Percentiles rank a stretch among this genome's conserved stretches.
phyloP scores from a whole-genome alignment of 2,329 filamentous ascomycete species.

The Xylaria sp. region DNA sequence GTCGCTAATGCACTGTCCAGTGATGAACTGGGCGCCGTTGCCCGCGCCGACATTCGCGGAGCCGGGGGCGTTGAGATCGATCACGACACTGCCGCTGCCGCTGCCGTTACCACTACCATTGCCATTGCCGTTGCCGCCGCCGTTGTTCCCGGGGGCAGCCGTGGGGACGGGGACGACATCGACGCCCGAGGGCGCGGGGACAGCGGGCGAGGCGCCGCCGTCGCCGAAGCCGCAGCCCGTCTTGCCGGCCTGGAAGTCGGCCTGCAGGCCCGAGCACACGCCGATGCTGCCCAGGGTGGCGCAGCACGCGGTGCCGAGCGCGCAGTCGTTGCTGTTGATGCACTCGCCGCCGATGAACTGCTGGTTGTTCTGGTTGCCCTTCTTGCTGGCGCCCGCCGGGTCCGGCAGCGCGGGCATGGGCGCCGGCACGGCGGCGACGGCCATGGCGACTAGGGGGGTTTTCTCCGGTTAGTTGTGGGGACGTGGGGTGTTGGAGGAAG shows the following conservation, averaged over 20 bases:
- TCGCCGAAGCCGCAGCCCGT: constrained; percentile 38
- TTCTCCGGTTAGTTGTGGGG: constrained; percentile 18
- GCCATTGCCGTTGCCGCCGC: neutral
- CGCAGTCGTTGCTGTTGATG: constrained; percentile 37
- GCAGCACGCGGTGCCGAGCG: constrained; percentile 35
- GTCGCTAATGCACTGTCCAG: constrained; percentile 38
- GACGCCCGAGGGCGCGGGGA: too few species aligned
- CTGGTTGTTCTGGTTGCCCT: constrained; percentile 35
- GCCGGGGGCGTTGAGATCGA: constrained; percentile 30
- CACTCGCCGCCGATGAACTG: constrained; percentile 42
- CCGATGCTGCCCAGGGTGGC: constrained; percentile 35
- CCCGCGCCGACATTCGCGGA: constrained; percentile 35
- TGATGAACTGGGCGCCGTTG: constrained; percentile 40
- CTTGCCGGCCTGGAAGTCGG: constrained; percentile 38
- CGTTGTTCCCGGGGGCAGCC: neutral
- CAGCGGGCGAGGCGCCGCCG: neutral
- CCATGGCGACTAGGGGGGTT: constrained; percentile 26
- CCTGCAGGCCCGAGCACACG: constrained; percentile 37
- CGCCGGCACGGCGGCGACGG: constrained; percentile 24
- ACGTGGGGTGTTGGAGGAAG: neutral
- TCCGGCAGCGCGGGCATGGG: constrained; percentile 29
- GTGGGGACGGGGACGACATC: too few species aligned
- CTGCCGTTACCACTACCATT: neutral
- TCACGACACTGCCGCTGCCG: neutral
- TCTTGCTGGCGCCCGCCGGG: constrained; percentile 27